Evolutionary conservation across 306 rosid genomes (phyloP), one percentile per base, ranked within the genome.

Genomic region (Vigna nakashimae): DNA sequence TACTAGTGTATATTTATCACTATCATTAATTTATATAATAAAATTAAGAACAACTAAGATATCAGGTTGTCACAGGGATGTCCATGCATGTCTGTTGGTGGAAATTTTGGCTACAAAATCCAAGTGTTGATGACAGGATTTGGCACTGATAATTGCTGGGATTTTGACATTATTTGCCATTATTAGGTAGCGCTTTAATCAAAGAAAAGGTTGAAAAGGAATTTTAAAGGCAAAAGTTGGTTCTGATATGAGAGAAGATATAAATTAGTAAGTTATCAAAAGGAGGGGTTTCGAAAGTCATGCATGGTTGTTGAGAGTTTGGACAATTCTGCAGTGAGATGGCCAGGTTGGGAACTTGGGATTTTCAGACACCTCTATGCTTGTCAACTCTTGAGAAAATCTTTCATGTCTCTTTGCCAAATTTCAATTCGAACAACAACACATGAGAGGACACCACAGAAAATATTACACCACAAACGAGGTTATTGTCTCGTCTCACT

Each of bases 91-190:
- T 82, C 77, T 77, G 83, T 66, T 71, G 83, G 81, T 75, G 76
- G 59, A 59, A 82, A 48, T 82, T 26, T 76, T 65, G 73, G 51
- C 53, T 52, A 70, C 34, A 68, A 75, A 79, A 79, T 70, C 88
- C 84, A 62, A 51, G 76, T 71, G 66, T 77, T 65, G 63, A 43
- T 69, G 79, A 80, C 80, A 81, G 85, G 97, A 88, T 89, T 75
- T 85, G 82, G 79, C 90, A 81, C 86, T 77, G 57, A 69, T 15
- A 85, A 48, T 32, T 74, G 74, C 53, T 74, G 18, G 75, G 78
- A 77, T 38, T 79, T 82, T 77, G 78, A 75, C 63, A 51, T 50
- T 24, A 76, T 76, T 79, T 78, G 73, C 24, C 53, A 80, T 88
- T 80, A 76, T 76, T 73, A 45, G 74, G n/a, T 69, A 32, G 71